Evolutionary conservation across 129 eudicot species (phyloP), one percentile per base, ranked within the genome.

Genomic region (Artemisia annua): DNA sequence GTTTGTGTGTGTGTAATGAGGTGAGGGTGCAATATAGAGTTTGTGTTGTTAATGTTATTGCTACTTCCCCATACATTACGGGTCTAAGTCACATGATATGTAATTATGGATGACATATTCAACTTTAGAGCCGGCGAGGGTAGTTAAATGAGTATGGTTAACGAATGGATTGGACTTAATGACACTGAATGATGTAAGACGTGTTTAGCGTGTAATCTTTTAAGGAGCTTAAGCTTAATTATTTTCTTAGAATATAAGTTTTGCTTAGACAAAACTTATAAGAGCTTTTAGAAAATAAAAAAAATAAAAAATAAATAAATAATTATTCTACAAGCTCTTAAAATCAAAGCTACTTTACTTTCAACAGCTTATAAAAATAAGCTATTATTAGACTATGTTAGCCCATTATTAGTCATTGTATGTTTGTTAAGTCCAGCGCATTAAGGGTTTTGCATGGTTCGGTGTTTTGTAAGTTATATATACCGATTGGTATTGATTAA

Each of bases 11-110:
- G 58, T 32, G 39, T 48, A 19, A 13, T 13, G 24, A 12, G 5
- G 2, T 20, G 48, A 12, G 53, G 55, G 52, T 32, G 51, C 46
- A 26, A 13, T 39, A 39, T 19, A 18, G 62, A 9, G 62, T 17
- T 56, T 16, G 8, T 19, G 24, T 57, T 17, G 4, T 17, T 57
- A 19, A 16, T 1, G 11, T 57, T 18, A 7, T 19, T 57, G 24
- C 12, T 20, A 17, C 63, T 57, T 57, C 63, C 63, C 63, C 32
- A 17, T 20, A 57, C 20, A 9, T 57, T 57, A 57, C 28, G 32
- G 63, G 63, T 57, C 32, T 57, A 57, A 57, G 24, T 3, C 63
- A 57, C 63, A 57, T 57, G 13, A 12, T 56, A 56, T 19, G n/a
- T n/a, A n/a, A n/a, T n/a, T n/a, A n/a, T n/a, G 13, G 3, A 52